phyloP scores from a whole-genome alignment of 2,329 filamentous ascomycete genomes.

The Passalora sequoiae region DNA sequence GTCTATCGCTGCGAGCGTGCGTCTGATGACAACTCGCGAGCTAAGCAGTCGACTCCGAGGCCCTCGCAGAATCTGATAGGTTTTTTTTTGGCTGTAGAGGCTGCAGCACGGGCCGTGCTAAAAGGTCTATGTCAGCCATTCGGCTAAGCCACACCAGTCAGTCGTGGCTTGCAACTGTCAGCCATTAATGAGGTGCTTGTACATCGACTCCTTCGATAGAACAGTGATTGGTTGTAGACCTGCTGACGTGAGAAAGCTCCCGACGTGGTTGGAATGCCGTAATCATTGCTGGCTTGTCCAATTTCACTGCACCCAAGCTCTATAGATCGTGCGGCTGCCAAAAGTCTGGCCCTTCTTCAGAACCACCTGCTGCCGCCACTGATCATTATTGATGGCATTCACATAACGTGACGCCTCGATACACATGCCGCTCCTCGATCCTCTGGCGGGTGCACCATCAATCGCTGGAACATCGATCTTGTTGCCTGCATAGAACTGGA shows the following conservation, averaged over 20 bases:
- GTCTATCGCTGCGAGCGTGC: too few species aligned
- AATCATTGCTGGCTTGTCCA: not conserved
- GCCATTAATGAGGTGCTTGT: too few species aligned
- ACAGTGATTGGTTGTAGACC: not conserved
- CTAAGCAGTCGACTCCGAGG: too few species aligned
- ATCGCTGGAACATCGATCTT: constrained; percentile 68
- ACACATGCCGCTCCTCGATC: constrained; percentile 72
- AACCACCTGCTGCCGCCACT: constrained; percentile 72
- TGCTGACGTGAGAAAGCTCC: not conserved
- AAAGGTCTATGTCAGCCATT: too few species aligned
- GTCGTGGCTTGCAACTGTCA: too few species aligned
- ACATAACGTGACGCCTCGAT: constrained; percentile 89
- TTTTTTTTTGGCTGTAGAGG: too few species aligned
- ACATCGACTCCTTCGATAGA: too few species aligned
- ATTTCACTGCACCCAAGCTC: constrained; percentile 64
- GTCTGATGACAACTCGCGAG: too few species aligned
- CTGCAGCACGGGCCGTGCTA: too few species aligned
- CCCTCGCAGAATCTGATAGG: too few species aligned
- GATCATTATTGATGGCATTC: constrained; percentile 75
- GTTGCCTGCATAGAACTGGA: constrained; percentile 94
- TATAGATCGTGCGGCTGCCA: constrained; percentile 76
- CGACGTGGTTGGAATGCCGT: not conserved
- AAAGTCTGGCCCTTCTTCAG: constrained; percentile 81
- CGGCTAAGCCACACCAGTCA: too few species aligned
- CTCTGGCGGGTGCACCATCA: constrained; percentile 57